Percentiles rank a stretch among this genome's conserved stretches.
Conservation (phyloP, 2,329 filamentous ascomycete species). For the Pseudocercospora macadamiae region DNA sequence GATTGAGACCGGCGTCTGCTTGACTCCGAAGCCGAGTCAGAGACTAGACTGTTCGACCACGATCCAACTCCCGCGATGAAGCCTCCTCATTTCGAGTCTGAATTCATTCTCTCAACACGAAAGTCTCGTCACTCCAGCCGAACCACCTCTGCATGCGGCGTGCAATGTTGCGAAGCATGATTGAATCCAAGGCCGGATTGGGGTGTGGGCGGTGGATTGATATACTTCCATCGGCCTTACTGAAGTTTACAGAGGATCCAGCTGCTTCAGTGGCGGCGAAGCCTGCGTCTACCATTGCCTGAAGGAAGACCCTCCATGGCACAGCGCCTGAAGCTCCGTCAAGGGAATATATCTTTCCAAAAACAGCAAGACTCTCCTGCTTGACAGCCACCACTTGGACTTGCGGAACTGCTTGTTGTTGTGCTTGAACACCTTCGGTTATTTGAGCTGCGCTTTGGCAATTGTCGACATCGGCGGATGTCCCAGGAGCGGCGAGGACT, state of each 20-base stretch:
- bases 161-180: conserved; percentile 36
- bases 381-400: background rate
- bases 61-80: no score
- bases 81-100: no score
- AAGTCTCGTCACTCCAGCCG: conserved; percentile 20
- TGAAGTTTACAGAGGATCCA: conserved; percentile 19
- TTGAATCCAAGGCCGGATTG: conserved; percentile 29
- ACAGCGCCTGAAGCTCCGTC: background rate
- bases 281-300: conserved; percentile 19
- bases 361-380: background rate
- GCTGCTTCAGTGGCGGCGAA: conserved; percentile 10
- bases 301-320: conserved; percentile 14
- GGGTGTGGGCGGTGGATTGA: conserved; percentile 39
- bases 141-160: conserved; percentile 37
- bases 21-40: no score
- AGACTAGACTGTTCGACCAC: no score
- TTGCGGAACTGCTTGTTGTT: background rate
- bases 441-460: no score
- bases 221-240: background rate
- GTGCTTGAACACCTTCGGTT: no score
- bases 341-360: conserved; percentile 5
- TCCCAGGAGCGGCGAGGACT: background rate
- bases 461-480: background rate
- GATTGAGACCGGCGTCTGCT: no score
- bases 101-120: background rate